Base-by-base conservation (phyloP, 345 rosid species). In the Salix suchowensis region DNA sequence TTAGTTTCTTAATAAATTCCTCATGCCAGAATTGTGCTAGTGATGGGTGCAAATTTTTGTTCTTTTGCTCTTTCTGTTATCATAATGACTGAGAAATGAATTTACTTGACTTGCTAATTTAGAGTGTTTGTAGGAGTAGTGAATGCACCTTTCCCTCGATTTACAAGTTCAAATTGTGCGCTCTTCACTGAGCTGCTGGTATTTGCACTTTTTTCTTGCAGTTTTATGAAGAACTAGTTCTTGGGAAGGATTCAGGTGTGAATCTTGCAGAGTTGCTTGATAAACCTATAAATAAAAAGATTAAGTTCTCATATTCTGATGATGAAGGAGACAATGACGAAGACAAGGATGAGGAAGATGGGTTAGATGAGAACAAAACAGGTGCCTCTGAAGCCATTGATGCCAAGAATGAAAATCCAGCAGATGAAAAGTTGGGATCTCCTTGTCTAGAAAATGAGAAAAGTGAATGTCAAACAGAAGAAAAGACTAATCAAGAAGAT, bases 161-260 rank as follows among this genome's bases (percentile, higher is more conserved):
- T 46, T 34, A 18, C 61, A 60, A 68, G 60, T 68, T 75, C 66
- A 50, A 62, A n/a, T 4, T 50, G 34, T 48, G 14, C 15, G 14
- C 23, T 54, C 24, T 30, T 19, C 19, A 30, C 19, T 67, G 71
- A 76, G 44, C 54, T 58, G 58, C 44, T 76, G 19, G 23, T 15
- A 15, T 15, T 77, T 61, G 58, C 1, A 16, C 39, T 68, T 26
- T 70, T n/a, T n/a, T 61, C 64, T 74, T 40, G 50, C 86, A 95
- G 98, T 93, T 93, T 79, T 90, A 82, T 73, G 98, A 95, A 83
- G 98, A 95, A 88, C 86, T 95, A 55, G 62, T 89, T 36, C 78
- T 83, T 54, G 91, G 91, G 73, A 85, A 84, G 75, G 87, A 65
- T 79, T 23, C 87, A 16, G 79, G 77, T 74, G 74, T 37, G 52